phyloP scores from a whole-genome alignment of 345 rosid species.

The Arabidopsis arenosa region DNA sequence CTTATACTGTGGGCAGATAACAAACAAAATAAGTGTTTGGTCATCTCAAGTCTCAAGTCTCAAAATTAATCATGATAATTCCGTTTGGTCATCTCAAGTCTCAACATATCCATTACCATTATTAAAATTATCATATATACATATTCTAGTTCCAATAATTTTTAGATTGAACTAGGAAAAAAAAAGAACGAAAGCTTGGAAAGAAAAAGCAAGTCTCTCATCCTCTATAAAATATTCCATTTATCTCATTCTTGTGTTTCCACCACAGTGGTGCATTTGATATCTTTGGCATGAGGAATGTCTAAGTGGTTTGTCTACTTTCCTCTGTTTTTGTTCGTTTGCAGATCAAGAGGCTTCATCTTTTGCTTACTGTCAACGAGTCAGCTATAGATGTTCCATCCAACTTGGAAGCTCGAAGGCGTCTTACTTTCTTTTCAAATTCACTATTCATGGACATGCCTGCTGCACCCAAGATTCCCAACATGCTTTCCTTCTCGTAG shows the following conservation, averaged over 20 bases:
- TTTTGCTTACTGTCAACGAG: conserved; percentile 67
- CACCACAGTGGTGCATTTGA: conserved; percentile 11
- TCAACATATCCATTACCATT: no score
- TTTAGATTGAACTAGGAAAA: no score
- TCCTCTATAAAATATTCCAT: conserved; percentile 16
- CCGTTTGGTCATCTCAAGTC: no score
- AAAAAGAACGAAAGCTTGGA: conserved; percentile 53
- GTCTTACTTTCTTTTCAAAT: conserved; percentile 69
- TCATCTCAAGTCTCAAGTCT: no score
- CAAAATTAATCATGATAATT: no score
- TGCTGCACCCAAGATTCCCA: conserved; percentile 62
- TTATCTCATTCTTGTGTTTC: conserved; percentile 15
- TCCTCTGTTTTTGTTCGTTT: conserved; percentile 15
- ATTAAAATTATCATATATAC: no score
- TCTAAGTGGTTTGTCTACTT: conserved; percentile 27
- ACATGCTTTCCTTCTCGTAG: conserved; percentile 71
- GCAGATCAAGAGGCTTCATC: conserved; percentile 63
- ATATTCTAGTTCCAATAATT: no score
- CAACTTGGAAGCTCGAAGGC: conserved; percentile 72
- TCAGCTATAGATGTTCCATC: conserved; percentile 75
- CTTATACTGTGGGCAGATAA: no score
- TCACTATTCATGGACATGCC: conserved; percentile 82
- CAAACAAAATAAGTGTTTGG: no score
- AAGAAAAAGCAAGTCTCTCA: conserved; percentile 53
- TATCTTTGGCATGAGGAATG: conserved; percentile 16